These are phyloP conservation scores for Tolypocladium sp. DNA, from an alignment of 2,329 filamentous ascomycete species.

Conservation along the genomic window DNA sequence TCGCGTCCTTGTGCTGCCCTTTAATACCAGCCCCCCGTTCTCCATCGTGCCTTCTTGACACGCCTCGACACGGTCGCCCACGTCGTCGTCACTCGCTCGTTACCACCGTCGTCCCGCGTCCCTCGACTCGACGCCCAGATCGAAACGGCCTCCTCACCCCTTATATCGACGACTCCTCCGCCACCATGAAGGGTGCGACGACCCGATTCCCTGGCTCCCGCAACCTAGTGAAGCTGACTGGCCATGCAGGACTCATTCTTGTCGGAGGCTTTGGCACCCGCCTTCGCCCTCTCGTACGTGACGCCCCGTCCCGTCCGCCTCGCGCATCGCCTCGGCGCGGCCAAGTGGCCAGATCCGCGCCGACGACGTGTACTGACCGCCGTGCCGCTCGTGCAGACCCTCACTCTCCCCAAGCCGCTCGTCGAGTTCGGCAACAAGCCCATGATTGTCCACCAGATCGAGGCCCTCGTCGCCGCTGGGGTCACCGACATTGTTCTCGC, in stretches of 20 bases:
- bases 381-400: conserved; percentile 50
- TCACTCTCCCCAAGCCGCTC: conserved; percentile 93
- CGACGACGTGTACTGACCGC: conserved; percentile 11
- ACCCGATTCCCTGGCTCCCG: not conserved
- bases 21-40: not conserved
- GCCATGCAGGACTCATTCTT: conserved; percentile 76
- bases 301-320: not conserved
- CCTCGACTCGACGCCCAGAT: not conserved
- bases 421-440: conserved; percentile 98
- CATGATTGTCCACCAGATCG: conserved; percentile 98
- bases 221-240: conserved; percentile 9
- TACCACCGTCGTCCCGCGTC: not conserved
- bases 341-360: not conserved
- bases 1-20: not conserved
- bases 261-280: conserved; percentile 98
- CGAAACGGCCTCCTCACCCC: not conserved
- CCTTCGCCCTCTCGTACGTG: conserved; percentile 78
- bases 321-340: not conserved
- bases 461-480: conserved; percentile 84
- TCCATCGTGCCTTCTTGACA: not conserved
- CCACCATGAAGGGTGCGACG: not conserved
- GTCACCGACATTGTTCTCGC: conserved; percentile 97
- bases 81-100: not conserved
- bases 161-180: not conserved
- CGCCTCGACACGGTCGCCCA: not conserved